phyloP scores from a whole-genome alignment of 352 stramenopile genomes.

The Plasmopara halstedii region DNA sequence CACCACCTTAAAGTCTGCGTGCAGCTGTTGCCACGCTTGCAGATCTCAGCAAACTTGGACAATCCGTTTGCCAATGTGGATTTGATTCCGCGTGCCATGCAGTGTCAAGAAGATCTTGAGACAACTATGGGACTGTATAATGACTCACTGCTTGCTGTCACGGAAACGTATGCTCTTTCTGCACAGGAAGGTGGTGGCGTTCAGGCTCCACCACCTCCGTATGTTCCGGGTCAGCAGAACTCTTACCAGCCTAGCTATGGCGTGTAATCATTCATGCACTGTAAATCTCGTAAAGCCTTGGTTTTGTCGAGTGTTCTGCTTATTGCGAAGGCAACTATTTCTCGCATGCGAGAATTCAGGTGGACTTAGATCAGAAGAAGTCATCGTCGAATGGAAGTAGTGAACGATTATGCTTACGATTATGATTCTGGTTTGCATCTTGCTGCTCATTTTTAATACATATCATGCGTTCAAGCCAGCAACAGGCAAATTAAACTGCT shows the following conservation, averaged over 20 bases:
- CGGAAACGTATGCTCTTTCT: constrained; percentile 79
- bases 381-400: background rate
- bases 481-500: too few relatives aligned
- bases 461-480: constrained; percentile 1
- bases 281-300: background rate
- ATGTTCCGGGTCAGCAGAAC: constrained; percentile 85
- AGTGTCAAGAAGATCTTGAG: constrained; percentile 83
- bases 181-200: constrained; percentile 50
- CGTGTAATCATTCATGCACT: constrained; percentile 35
- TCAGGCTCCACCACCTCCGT: constrained; percentile 66
- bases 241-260: constrained; percentile 86
- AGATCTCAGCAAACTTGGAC: constrained; percentile 86
- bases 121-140: constrained; percentile 86
- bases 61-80: constrained; percentile 86
- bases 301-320: too few relatives aligned
- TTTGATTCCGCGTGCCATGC: constrained; percentile 81
- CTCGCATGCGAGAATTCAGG: too few relatives aligned
- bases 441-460: constrained; percentile 25
- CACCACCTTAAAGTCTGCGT: constrained; percentile 84
- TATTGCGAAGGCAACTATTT: too few relatives aligned
- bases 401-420: background rate
- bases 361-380: too few relatives aligned
- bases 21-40: constrained; percentile 72
- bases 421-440: constrained; percentile 24
- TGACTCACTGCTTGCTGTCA: constrained; percentile 80